A percentile compares a stretch with the other conserved stretches of the same genome.
Evolutionary conservation across 176 grass and related monocot species (phyloP).

Genomic region (Stipa capillata): DNA sequence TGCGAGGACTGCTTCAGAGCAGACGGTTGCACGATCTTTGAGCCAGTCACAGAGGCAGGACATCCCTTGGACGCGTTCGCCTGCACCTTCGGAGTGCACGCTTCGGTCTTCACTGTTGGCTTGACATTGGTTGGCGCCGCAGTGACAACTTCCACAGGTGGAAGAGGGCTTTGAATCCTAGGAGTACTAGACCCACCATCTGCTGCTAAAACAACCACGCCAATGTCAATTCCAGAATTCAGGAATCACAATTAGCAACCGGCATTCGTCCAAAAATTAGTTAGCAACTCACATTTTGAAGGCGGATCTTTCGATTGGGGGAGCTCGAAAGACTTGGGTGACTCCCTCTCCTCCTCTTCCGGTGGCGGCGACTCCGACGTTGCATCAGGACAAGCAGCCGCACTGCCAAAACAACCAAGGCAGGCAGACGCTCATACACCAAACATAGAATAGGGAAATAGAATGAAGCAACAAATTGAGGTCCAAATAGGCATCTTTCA

Average conservation of each 20-base stretch:
- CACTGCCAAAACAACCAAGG: slow-evolving; percentile 15
- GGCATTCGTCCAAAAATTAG: background rate
- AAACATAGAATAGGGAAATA: background rate
- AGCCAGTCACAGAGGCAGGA: too few relatives aligned
- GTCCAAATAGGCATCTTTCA: slow-evolving; percentile 15
- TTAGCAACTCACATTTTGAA: slow-evolving; percentile 28
- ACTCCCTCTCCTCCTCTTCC: background rate
- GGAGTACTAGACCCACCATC: slow-evolving; percentile 36
- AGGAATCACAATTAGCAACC: background rate
- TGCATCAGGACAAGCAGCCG: background rate
- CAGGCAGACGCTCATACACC: background rate
- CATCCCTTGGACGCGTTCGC: background rate
- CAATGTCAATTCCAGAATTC: background rate
- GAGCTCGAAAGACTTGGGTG: slow-evolving; percentile 38
- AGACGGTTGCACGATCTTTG: slow-evolving; percentile 9
- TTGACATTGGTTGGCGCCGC: background rate
- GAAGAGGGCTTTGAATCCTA: slow-evolving; percentile 21
- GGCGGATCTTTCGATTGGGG: background rate
- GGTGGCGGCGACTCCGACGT: background rate
- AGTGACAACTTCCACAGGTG: background rate
- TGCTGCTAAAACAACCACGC: slow-evolving; percentile 7
- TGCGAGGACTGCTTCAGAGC: slow-evolving; percentile 32
- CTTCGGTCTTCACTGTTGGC: background rate
- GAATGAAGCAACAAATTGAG: background rate
- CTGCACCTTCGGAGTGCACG: slow-evolving; percentile 28